A percentile compares a stretch with the other conserved stretches of the same genome.
Conservation (phyloP, 768 basidiomycete species). For the Serendipita sp. region DNA sequence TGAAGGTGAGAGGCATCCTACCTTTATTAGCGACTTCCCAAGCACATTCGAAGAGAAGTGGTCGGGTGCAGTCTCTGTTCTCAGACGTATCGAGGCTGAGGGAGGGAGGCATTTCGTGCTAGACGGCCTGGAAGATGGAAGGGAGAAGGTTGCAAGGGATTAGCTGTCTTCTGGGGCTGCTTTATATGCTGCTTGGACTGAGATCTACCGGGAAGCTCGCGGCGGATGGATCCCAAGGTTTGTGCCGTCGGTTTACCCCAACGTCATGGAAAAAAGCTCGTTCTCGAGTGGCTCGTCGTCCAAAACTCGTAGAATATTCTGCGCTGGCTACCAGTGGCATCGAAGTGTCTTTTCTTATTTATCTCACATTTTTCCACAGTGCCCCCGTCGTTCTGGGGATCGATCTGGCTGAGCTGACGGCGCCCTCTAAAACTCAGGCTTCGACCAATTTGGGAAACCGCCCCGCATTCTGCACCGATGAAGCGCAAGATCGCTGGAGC, state of each 20-base stretch:
- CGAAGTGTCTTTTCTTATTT: background rate
- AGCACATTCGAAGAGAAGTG: slow-evolving; percentile 83
- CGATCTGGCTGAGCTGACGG: background rate
- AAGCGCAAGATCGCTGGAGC: background rate
- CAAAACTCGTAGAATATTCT: background rate
- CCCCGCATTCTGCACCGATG: background rate
- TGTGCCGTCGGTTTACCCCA: background rate
- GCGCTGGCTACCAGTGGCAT: background rate
- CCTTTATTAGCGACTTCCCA: slow-evolving; percentile 97
- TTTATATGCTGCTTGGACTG: background rate
- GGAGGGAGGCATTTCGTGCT: background rate
- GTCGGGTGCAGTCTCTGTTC: slow-evolving; percentile 58
- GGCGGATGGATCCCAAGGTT: background rate
- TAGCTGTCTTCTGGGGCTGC: background rate
- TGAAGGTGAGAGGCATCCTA: background rate
- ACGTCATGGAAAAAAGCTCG: background rate
- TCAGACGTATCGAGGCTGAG: slow-evolving; percentile 7
- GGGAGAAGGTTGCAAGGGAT: background rate
- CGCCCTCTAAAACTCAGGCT: background rate
- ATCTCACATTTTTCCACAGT: background rate
- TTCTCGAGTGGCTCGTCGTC: background rate
- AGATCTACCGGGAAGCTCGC: background rate
- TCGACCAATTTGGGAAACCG: background rate
- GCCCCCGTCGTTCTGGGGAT: background rate
- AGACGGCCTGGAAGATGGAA: background rate